Conservation (phyloP, 495 filamentous ascomycete species). For the Penicillium canescens region DNA sequence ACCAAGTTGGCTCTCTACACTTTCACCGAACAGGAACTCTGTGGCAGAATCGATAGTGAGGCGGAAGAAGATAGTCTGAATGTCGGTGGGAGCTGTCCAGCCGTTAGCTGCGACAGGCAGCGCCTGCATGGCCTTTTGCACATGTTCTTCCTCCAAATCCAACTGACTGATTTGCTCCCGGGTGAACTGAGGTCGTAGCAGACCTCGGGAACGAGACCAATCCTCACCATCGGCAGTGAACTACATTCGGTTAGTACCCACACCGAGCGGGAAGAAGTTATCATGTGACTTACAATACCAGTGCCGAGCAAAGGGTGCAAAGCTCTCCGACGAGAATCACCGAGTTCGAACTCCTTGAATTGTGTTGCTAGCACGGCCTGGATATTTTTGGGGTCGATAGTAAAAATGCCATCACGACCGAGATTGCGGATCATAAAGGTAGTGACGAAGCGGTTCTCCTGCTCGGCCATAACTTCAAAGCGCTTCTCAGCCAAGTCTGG, state of each 20-base stretch:
- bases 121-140: constrained; percentile 44
- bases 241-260: constrained; percentile 19
- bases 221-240: constrained; percentile 50
- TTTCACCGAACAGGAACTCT: constrained; percentile 68
- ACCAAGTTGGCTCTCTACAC: constrained; percentile 42
- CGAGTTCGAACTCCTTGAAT: constrained; percentile 53
- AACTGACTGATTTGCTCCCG: constrained; percentile 53
- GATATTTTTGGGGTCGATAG: constrained; percentile 55
- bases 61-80: constrained; percentile 62
- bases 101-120: constrained; percentile 33
- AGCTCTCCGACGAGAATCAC: constrained; percentile 28
- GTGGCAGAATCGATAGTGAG: constrained; percentile 68
- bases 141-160: constrained; percentile 52
- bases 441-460: constrained; percentile 29
- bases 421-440: constrained; percentile 29
- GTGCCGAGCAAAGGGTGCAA: constrained; percentile 44
- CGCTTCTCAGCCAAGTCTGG: constrained; percentile 26
- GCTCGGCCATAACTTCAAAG: constrained; percentile 18
- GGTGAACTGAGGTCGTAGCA: constrained; percentile 58
- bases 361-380: constrained; percentile 55
- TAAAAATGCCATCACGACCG: constrained; percentile 34
- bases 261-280: neutral
- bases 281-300: constrained; percentile 43
- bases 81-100: constrained; percentile 51
- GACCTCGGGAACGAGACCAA: constrained; percentile 54